phyloP scores from a whole-genome alignment of 2,329 filamentous ascomycete species.

The Penicillium sp. region DNA sequence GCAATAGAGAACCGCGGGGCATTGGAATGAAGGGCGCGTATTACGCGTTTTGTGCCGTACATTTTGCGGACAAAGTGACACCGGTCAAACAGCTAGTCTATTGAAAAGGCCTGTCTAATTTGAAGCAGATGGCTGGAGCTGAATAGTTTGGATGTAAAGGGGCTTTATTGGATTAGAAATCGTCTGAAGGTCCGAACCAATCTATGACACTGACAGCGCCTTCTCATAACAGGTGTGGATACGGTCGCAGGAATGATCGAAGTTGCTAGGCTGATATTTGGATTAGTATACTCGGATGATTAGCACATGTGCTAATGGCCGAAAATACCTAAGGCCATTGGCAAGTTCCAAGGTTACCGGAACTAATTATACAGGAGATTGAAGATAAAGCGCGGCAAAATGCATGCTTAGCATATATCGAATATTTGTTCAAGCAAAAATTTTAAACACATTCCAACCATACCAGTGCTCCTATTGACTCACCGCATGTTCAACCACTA shows the following conservation, averaged over 20 bases:
- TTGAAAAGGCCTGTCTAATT: background rate
- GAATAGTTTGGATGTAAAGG: background rate
- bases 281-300: background rate
- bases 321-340: background rate
- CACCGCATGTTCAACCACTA: background rate
- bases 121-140: background rate
- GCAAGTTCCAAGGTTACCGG: background rate
- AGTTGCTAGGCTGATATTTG: background rate
- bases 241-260: background rate
- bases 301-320: background rate
- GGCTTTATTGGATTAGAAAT: background rate
- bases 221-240: conserved; percentile 2
- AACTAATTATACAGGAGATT: background rate
- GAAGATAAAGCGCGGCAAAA: background rate
- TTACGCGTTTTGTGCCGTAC: conserved; percentile 3
- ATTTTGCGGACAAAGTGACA: conserved; percentile 3
- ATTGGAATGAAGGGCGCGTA: conserved; percentile 10
- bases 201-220: background rate
- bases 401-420: background rate
- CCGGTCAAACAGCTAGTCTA: background rate
- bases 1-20: conserved; percentile 12
- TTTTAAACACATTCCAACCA: background rate
- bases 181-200: background rate
- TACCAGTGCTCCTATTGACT: background rate
- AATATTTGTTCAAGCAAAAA: background rate